phyloP scores from a whole-genome alignment of 1,284 basidiomycete species.

The Tylopilus orsonianus region DNA sequence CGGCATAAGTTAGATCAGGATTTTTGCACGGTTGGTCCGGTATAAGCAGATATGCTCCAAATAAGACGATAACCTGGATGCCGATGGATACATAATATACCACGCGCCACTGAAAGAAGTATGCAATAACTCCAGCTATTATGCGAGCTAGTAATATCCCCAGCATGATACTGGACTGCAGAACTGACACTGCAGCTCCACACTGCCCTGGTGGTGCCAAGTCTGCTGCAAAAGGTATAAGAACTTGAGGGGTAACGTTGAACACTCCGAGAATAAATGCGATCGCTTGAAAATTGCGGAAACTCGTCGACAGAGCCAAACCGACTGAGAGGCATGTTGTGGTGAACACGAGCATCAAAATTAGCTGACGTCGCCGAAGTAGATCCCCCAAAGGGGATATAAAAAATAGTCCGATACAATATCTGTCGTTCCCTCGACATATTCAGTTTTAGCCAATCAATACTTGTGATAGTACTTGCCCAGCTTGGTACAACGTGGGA shows the following conservation, averaged over 20 bases:
- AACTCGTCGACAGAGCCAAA: constrained; percentile 49
- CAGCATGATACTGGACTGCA: constrained; percentile 65
- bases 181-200: constrained; percentile 61
- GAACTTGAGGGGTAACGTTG: constrained; percentile 57
- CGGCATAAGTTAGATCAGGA: constrained; percentile 51
- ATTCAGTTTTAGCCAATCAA: no score
- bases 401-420: constrained; percentile 58
- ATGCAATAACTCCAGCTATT: constrained; percentile 61
- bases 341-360: constrained; percentile 47
- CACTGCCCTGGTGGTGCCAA: constrained; percentile 61
- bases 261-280: constrained; percentile 58
- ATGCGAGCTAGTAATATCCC: constrained; percentile 72
- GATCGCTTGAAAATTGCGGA: constrained; percentile 51
- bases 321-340: constrained; percentile 57
- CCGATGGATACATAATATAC: constrained; percentile 68
- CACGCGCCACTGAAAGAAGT: constrained; percentile 60
- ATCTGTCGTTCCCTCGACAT: no score
- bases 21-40: constrained; percentile 74
- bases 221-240: constrained; percentile 65
- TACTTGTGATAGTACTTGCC: constrained; percentile 32
- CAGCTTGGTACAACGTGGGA: constrained; percentile 49
- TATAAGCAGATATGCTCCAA: constrained; percentile 54
- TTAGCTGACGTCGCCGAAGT: constrained; percentile 55
- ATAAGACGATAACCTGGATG: constrained; percentile 49
- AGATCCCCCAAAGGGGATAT: constrained; percentile 69